Conservation (phyloP, 202 grass and related monocot species). For the Zizania palustris region DNA sequence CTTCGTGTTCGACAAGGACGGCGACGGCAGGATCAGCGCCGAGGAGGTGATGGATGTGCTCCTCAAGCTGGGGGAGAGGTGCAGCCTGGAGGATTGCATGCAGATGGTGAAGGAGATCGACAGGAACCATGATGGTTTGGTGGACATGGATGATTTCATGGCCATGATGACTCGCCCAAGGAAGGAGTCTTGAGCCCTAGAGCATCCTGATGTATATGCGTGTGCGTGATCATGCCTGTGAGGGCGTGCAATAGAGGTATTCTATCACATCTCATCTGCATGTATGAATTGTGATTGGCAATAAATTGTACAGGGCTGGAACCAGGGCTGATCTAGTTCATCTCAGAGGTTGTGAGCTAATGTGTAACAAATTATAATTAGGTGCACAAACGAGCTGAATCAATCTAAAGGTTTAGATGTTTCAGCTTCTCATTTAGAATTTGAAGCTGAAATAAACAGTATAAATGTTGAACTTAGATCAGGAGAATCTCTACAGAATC, state of each 20-base stretch:
- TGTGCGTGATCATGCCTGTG: background rate
- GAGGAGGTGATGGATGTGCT: slow-evolving; percentile 58
- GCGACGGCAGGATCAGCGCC: slow-evolving; percentile 65
- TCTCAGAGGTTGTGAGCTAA: background rate
- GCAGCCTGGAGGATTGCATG: slow-evolving; percentile 55
- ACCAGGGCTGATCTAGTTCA: background rate
- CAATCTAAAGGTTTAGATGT: too few relatives aligned
- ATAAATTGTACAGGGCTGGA: background rate
- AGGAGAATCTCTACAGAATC: too few relatives aligned
- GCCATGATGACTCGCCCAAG: slow-evolving; percentile 77
- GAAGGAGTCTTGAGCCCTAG: slow-evolving; percentile 44
- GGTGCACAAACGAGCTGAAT: too few relatives aligned
- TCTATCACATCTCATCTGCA: background rate
- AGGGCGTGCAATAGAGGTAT: background rate
- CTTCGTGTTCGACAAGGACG: slow-evolving; percentile 56
- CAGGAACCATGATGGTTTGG: slow-evolving; percentile 55
- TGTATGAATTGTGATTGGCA: background rate
- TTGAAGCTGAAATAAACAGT: too few relatives aligned
- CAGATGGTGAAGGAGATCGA: slow-evolving; percentile 61
- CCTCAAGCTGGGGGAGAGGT: slow-evolving; percentile 45
- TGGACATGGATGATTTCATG: slow-evolving; percentile 86
- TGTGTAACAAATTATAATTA: background rate
- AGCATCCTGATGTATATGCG: slow-evolving; percentile 25
- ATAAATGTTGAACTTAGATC: too few relatives aligned
- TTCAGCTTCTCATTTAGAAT: too few relatives aligned